phyloP scores from a whole-genome alignment of 768 basidiomycete species.

The Hypholoma sublateritium region DNA sequence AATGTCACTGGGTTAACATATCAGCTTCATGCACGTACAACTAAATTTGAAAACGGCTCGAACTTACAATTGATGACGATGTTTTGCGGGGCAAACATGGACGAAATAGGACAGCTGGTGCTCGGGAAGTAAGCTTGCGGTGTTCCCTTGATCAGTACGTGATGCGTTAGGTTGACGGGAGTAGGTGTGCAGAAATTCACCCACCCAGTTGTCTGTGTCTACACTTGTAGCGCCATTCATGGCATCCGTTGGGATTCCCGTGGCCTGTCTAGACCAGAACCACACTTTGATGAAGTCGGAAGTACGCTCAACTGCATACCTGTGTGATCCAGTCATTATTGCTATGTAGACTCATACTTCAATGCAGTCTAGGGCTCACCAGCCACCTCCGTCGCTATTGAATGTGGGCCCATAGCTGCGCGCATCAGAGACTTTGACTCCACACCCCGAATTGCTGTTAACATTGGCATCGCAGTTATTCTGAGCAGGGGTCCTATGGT shows the following conservation, averaged over 20 bases:
- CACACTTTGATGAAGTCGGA: conserved; percentile 59
- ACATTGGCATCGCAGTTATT: conserved; percentile 51
- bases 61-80: conserved; percentile 61
- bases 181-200: conserved; percentile 8
- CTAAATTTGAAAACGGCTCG: not conserved
- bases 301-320: conserved; percentile 67
- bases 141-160: conserved; percentile 40
- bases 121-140: conserved; percentile 65
- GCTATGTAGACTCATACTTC: not conserved
- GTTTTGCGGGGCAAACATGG: conserved; percentile 52
- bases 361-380: conserved; percentile 32
- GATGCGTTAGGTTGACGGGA: not conserved
- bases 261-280: conserved; percentile 62
- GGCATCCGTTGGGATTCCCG: conserved; percentile 47
- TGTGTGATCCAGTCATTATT: conserved; percentile 18
- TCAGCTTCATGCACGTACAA: not conserved
- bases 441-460: conserved; percentile 56
- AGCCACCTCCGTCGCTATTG: conserved; percentile 62
- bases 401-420: conserved; percentile 58
- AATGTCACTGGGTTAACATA: conserved; percentile 45
- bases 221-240: conserved; percentile 37
- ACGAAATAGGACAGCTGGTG: conserved; percentile 55
- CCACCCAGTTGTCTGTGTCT: conserved; percentile 55
- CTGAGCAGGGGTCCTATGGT: conserved; percentile 30
- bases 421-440: conserved; percentile 40